Evolutionary conservation across 2,329 filamentous ascomycete species (phyloP).

Genomic region (Aspergillus persii): DNA sequence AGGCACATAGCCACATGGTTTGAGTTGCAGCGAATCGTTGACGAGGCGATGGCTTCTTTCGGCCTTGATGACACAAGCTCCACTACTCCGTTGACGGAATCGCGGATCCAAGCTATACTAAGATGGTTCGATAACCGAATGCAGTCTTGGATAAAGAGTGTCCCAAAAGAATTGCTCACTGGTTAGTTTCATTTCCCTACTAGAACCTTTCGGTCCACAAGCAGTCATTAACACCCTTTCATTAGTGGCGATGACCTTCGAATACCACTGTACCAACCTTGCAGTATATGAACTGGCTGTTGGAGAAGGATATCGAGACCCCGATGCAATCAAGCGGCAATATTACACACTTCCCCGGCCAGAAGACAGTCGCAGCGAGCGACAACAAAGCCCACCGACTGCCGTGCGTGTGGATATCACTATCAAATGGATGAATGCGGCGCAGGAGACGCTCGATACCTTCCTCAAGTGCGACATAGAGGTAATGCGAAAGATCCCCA

Average conservation of each 20-base stretch:
- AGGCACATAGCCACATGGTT: conserved; percentile 35
- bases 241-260: conserved; percentile 16
- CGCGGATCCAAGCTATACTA: conserved; percentile 33
- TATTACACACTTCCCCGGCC: conserved; percentile 33
- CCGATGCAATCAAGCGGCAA: conserved; percentile 31
- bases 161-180: conserved; percentile 27
- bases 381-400: conserved; percentile 22
- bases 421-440: conserved; percentile 38
- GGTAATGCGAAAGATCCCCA: conserved; percentile 34
- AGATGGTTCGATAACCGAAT: conserved; percentile 38
- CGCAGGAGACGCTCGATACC: conserved; percentile 33
- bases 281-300: conserved; percentile 34
- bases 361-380: conserved; percentile 13
- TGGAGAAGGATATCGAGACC: conserved; percentile 37
- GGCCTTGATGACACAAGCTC: conserved; percentile 36
- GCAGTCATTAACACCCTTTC: background rate
- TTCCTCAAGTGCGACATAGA: conserved; percentile 33
- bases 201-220: background rate
- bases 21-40: conserved; percentile 33
- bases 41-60: conserved; percentile 36
- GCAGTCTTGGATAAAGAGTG: conserved; percentile 32
- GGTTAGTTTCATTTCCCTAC: conserved; percentile 17
- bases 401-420: conserved; percentile 36
- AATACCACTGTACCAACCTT: conserved; percentile 29
- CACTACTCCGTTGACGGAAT: conserved; percentile 30